Conservation (phyloP, 2,329 filamentous ascomycete species). For the Colletotrichum sp. region DNA sequence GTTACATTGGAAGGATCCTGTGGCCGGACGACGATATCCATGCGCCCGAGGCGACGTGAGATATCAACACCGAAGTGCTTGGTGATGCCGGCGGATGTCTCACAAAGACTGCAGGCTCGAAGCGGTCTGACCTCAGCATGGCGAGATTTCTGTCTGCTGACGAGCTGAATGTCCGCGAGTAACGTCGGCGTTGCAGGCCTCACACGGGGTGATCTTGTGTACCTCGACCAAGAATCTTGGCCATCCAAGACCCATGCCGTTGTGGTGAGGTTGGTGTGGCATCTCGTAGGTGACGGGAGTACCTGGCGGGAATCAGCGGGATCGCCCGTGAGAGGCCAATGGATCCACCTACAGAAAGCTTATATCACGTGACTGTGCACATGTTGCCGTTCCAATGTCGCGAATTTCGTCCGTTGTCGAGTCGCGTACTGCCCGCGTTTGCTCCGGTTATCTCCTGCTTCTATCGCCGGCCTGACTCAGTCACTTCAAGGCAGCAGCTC, state of each 20-base stretch:
- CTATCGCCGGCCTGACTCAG: slow-evolving; percentile 2
- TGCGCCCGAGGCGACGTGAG: background rate
- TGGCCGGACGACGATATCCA: background rate
- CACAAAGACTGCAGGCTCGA: slow-evolving; percentile 1
- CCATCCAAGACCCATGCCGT: background rate
- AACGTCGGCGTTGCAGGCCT: background rate
- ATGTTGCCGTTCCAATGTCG: background rate
- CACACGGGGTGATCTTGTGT: background rate
- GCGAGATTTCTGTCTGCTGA: slow-evolving; percentile 2
- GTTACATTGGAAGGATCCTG: background rate
- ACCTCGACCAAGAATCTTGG: background rate
- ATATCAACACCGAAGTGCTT: background rate
- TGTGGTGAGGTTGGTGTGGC: background rate
- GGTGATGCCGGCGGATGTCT: slow-evolving; percentile 8
- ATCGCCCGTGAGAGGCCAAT: background rate
- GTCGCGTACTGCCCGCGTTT: background rate
- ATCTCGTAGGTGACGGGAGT: background rate
- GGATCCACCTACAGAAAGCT: background rate
- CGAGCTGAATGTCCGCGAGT: background rate
- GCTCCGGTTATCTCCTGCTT: background rate
- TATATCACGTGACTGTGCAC: background rate
- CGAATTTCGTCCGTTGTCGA: background rate
- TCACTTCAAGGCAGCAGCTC: slow-evolving; percentile 1
- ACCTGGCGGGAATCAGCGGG: slow-evolving; percentile 9
- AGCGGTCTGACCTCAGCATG: slow-evolving; percentile 19